Percentiles rank a stretch among this genome's conserved stretches.
phyloP scores from a whole-genome alignment of 2,329 filamentous ascomycete genomes.

The Remersonia thermophila region DNA sequence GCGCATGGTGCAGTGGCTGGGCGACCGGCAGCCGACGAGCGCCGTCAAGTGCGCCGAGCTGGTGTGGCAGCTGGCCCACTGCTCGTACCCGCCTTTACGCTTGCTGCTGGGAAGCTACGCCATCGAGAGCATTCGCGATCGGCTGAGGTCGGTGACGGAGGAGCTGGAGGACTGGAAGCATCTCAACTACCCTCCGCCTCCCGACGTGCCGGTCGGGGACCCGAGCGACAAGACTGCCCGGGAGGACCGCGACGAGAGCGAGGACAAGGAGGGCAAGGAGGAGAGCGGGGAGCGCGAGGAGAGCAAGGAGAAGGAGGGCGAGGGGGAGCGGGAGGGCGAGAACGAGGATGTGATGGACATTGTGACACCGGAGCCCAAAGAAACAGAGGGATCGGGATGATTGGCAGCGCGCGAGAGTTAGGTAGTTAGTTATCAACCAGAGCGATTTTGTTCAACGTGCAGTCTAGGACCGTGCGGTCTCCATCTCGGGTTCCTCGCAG shows the following conservation, averaged over 20 bases:
- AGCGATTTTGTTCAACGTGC: too few relatives aligned
- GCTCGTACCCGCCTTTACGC: conserved; percentile 79
- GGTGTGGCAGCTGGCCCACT: conserved; percentile 90
- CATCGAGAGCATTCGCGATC: conserved; percentile 87
- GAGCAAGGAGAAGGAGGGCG: conserved; percentile 4
- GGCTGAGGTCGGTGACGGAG: conserved; percentile 80
- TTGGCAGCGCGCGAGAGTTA: too few relatives aligned
- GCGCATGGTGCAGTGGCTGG: conserved; percentile 88
- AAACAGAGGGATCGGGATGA: too few relatives aligned
- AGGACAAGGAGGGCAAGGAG: conserved; percentile 1
- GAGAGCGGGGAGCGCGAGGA: background rate
- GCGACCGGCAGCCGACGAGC: conserved; percentile 82
- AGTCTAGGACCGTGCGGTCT: too few relatives aligned
- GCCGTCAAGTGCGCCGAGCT: conserved; percentile 87
- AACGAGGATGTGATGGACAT: background rate
- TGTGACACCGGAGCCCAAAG: background rate
- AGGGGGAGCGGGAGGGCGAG: conserved; percentile 1
- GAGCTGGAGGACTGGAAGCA: conserved; percentile 93
- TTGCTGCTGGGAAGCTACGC: conserved; percentile 86
- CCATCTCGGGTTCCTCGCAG: too few relatives aligned
- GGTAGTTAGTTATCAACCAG: too few relatives aligned
- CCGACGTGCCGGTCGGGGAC: conserved; percentile 22
- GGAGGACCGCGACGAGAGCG: conserved; percentile 1
- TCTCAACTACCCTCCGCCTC: conserved; percentile 51
- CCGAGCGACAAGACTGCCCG: conserved; percentile 1